Percentiles rank a stretch among this genome's conserved stretches.
Conservation (phyloP, 176 grass and related monocot genomes). For the Juncus effusus region DNA sequence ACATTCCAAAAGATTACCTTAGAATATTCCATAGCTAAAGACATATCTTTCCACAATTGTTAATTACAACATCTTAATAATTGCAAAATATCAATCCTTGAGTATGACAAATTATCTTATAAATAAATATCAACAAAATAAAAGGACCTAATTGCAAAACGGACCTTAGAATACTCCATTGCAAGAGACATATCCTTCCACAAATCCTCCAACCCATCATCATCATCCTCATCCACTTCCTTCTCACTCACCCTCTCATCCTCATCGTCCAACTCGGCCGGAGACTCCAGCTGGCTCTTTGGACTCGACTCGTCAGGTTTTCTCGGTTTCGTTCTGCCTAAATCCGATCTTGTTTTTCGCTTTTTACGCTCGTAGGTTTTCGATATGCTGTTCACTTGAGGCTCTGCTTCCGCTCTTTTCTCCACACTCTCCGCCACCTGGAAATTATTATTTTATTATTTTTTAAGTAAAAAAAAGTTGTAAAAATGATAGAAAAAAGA, state of each 20-base stretch:
- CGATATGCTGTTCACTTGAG: slow-evolving; percentile 6
- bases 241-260: slow-evolving; percentile 1
- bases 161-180: slow-evolving; percentile 84
- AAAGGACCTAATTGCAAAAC: slow-evolving; percentile 13
- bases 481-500: not conserved
- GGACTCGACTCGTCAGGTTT: slow-evolving; percentile 10
- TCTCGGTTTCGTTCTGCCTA: slow-evolving; percentile 10
- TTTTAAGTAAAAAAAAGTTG: not conserved
- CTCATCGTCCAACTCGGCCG: not conserved
- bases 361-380: slow-evolving; percentile 39
- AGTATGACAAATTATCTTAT: not conserved
- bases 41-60: slow-evolving; percentile 4
- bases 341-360: slow-evolving; percentile 22
- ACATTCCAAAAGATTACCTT: slow-evolving; percentile 11
- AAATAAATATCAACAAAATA: not conserved
- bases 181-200: slow-evolving; percentile 90
- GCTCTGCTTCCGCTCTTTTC: slow-evolving; percentile 48
- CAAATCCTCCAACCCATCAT: slow-evolving; percentile 76
- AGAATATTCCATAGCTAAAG: not conserved
- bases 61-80: no score
- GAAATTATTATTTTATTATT: slow-evolving; percentile 23
- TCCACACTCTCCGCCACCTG: slow-evolving; percentile 53
- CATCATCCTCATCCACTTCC: slow-evolving; percentile 47
- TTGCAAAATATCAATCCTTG: slow-evolving; percentile 13
- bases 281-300: slow-evolving; percentile 37